Evolutionary conservation across 345 rosid genomes (phyloP), one percentile per base, ranked within the genome.

Genomic region (Sonneratia caseolaris): DNA sequence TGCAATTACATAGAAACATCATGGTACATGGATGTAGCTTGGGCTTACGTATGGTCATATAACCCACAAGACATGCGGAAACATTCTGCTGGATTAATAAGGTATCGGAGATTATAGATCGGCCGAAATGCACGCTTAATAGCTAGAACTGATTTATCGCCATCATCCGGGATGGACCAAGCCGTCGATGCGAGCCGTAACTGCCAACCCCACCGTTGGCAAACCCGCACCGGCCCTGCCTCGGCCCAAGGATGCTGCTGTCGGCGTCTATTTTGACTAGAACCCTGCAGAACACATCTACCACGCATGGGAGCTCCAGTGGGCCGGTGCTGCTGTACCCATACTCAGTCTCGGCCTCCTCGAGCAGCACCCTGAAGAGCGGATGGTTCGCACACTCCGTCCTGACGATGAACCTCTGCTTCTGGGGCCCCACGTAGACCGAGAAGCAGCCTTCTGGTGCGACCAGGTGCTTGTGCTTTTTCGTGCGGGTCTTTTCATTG

Each of bases 291-390:
- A 89, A 87, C 43, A 79, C 59, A 37, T 84, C 86, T 3, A 87
- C 89, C 65, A 76, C 79, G 79, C 96, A 89, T 1, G 96, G 96
- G 32, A 89, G 90, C 67, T 78, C 76, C 14, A 89, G 64, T 3
- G 96, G 96, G 0, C 92, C 92, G 4, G 78, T 76, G 68, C 81
- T 77, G 68, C 56, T 68, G 72, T 71, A 88, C 12, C 96, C 96
- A 42, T 78, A 87, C 74, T 87, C 92, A 7, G 78, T 73, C 78
- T 86, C 91, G 2, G 92, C 92, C 69, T 89, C 92, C 71, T 89
- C 91, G 9, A 89, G 83, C 76, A 89, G 74, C 62, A 75, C 36
- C 84, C 68, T 81, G 82, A 89, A 89, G 45, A 82, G 71, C 10
- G 89, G 89, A 72, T 87, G 96, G 73, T 85, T 89, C 7, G 81